These are phyloP conservation scores for Neocallimastix lanati DNA, from an alignment of 192 early-diverging fungal genomes.

Conservation along the genomic window DNA sequence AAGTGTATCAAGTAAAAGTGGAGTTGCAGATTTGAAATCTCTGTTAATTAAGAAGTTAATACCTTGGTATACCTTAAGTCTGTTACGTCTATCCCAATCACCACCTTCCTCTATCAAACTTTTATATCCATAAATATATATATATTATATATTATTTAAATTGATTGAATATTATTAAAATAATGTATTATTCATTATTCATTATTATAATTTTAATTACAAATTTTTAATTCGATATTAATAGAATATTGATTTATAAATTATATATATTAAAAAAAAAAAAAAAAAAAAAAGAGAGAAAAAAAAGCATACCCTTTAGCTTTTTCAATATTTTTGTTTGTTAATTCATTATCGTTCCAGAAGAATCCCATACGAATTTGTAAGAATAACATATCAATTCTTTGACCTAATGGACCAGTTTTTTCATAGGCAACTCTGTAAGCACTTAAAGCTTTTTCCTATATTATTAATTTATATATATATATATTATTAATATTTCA, in stretches of 20 bases:
- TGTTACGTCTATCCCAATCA: constrained; percentile 98
- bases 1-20: constrained; percentile 81
- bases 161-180: background rate
- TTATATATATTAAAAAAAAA: background rate
- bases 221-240: too few relatives aligned
- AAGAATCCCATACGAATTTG: constrained; percentile 88
- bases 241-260: too few relatives aligned
- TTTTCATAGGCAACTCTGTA: constrained; percentile 72
- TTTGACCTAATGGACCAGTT: constrained; percentile 71
- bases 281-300: constrained; percentile 9
- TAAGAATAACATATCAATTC: constrained; percentile 87
- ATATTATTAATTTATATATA: background rate
- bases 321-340: constrained; percentile 63
- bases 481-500: background rate
- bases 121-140: background rate
- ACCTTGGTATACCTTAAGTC: constrained; percentile 91
- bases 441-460: constrained; percentile 74
- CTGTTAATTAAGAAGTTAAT: constrained; percentile 81
- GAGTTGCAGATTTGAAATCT: constrained; percentile 83
- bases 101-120: constrained; percentile 94
- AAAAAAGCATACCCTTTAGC: constrained; percentile 35
- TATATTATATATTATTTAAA: background rate
- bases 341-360: constrained; percentile 61
- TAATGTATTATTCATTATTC: too few relatives aligned
- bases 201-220: too few relatives aligned